Evolutionary conservation across 441 rosid species (phyloP), one percentile per base, ranked within the genome.

Genomic region (Adansonia madagascariensis): DNA sequence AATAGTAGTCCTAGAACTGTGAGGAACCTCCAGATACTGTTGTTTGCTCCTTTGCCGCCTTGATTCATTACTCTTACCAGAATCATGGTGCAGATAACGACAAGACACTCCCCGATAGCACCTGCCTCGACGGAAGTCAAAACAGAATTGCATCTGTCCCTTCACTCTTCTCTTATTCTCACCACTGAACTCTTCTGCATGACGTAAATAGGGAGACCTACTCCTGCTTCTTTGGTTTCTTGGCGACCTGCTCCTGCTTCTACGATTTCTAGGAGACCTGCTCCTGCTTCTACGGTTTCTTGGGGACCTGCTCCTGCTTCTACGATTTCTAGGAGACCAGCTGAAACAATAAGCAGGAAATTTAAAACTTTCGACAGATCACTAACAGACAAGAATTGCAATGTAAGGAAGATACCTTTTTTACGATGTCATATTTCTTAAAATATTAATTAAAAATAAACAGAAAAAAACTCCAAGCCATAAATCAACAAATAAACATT

Each of bases 81-180:
- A 56, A 79, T 78, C 87, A 82, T 86, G 88, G 81, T 91, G 94
- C 80, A 53, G 39, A 80, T 81, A 91, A 43, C 90, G 89, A 77
- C 92, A 91, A 39, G 89, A 83, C 39, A 87, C 84, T 77, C 91
- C 93, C 14, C 92, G 92, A 46, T 83, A 80, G 82, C 94, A 91
- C 86, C 79, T 86, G 60, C 94, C 90, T 17, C 90, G 85, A 62
- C 69, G 82, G 77, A 85, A 91, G 82, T 91, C 86, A 78, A 91
- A 89, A 82, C 94, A 91, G n/a, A 78, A 84, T 39, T 73, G 82
- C 78, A 68, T 77, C 57, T 78, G 88, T 75, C 82, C 83, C 70
- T 77, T 91, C 43, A 64, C 85, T 75, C 79, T 22, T 80, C 87
- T 82, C 56, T 39, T 61, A 81, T 56, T 82, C 75, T 79, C 84